Evolutionary conservation across 1,284 basidiomycete species (phyloP).

Genomic region (Boletus sp.): DNA sequence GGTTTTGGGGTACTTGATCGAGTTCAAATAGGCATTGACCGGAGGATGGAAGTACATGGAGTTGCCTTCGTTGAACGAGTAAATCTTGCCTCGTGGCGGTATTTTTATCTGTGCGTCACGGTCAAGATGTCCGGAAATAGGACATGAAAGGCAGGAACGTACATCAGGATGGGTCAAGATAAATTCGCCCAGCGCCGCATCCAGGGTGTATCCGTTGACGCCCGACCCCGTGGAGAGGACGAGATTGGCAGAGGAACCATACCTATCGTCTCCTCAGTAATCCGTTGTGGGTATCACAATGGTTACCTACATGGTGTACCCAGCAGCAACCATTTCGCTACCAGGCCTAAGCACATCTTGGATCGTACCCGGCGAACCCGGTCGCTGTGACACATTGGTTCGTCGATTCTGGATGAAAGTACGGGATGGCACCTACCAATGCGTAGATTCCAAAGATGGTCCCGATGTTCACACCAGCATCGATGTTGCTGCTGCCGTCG

Average conservation of each 20-base stretch:
- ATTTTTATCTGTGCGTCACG: constrained; percentile 72
- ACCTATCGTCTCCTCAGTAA: constrained; percentile 53
- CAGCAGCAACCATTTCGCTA: constrained; percentile 97
- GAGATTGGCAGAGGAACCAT: constrained; percentile 97
- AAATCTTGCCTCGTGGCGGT: constrained; percentile 95
- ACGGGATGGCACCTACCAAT: constrained; percentile 54
- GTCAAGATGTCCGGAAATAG: constrained; percentile 5
- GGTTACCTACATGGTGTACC: constrained; percentile 84
- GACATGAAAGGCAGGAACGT: constrained; percentile 27
- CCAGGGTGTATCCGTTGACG: constrained; percentile 98
- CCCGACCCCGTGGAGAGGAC: constrained; percentile 95
- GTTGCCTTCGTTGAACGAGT: constrained; percentile 99
- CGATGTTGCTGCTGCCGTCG: constrained; percentile 98
- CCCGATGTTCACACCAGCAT: constrained; percentile 99
- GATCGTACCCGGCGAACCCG: constrained; percentile 75
- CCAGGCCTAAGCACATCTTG: constrained; percentile 93
- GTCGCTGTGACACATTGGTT: constrained; percentile 44
- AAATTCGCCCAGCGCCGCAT: constrained; percentile 95
- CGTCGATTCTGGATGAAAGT: not conserved
- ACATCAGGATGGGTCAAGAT: constrained; percentile 98
- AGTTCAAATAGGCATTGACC: constrained; percentile 85
- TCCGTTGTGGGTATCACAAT: not conserved
- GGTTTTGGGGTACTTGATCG: constrained; percentile 86
- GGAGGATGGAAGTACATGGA: constrained; percentile 91
- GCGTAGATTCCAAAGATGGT: constrained; percentile 99